A percentile compares a stretch with the other conserved stretches of the same genome.
Evolutionary conservation across 345 rosid species (phyloP).

Genomic region (Conringia planisiliqua): DNA sequence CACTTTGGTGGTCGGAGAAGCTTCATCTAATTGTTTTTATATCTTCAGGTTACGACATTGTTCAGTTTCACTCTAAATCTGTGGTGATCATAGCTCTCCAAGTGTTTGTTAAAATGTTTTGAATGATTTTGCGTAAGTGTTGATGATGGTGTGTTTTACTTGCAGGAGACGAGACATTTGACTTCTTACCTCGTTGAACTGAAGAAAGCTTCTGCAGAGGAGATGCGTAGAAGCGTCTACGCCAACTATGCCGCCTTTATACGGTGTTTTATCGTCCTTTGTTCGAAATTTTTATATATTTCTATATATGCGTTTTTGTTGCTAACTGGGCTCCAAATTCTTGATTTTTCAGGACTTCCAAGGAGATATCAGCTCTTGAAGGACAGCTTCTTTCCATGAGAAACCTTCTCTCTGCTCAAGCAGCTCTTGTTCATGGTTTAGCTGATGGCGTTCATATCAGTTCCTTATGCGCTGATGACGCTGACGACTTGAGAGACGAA

Average conservation of each 20-base stretch:
- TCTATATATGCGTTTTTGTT: neutral
- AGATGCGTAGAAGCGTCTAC: constrained; percentile 93
- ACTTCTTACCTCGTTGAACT: constrained; percentile 60
- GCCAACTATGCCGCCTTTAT: constrained; percentile 92
- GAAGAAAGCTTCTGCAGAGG: constrained; percentile 95
- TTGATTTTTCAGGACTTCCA: constrained; percentile 58
- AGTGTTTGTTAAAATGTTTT: neutral
- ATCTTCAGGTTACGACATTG: neutral
- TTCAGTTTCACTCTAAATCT: neutral
- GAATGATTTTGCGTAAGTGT: no score
- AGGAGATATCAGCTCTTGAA: constrained; percentile 82
- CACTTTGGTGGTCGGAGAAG: neutral
- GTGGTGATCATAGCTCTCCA: neutral
- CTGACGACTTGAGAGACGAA: constrained; percentile 51
- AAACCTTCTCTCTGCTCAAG: constrained; percentile 76
- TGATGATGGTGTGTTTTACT: no score
- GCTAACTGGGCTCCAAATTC: neutral
- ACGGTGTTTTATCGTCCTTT: constrained; percentile 28
- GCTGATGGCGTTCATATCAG: constrained; percentile 59
- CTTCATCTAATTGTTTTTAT: neutral
- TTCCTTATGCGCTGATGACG: constrained; percentile 42
- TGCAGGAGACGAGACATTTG: constrained; percentile 67
- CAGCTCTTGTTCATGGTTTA: constrained; percentile 75
- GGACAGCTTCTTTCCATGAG: constrained; percentile 88
- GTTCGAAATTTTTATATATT: neutral